Evolutionary conservation across 352 stramenopile genomes (phyloP).

Genomic region (Phytophthora macrochlamydospora): DNA sequence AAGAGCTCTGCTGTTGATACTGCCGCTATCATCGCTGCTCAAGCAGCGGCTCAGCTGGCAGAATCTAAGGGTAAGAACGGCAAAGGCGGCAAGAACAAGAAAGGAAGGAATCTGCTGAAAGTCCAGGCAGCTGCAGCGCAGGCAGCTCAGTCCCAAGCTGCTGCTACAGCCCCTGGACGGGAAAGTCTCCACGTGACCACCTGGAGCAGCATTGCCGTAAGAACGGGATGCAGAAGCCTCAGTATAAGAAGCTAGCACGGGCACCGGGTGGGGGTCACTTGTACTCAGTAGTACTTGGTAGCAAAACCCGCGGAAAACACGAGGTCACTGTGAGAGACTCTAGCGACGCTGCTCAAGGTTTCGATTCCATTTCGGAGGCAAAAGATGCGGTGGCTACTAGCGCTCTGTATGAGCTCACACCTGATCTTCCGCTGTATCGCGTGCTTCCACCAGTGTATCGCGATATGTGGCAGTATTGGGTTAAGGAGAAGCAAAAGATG

Average conservation of each 20-base stretch:
- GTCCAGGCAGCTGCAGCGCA: conserved; percentile 24
- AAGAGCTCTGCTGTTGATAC: conserved; percentile 42
- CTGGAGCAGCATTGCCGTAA: conserved; percentile 91
- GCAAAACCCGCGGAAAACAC: conserved; percentile 42
- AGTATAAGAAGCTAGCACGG: conserved; percentile 67
- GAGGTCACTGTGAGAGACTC: conserved; percentile 46
- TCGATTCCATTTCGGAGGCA: conserved; percentile 67
- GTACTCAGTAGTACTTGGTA: conserved; percentile 64
- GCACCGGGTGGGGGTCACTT: conserved; percentile 31
- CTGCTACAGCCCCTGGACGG: conserved; percentile 50
- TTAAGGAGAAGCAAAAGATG: conserved; percentile 43
- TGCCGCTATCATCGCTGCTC: conserved; percentile 23
- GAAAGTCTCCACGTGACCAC: conserved; percentile 87
- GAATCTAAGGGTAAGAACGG: conserved; percentile 33
- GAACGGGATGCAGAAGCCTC: conserved; percentile 75
- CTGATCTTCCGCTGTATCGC: conserved; percentile 86
- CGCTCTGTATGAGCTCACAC: conserved; percentile 88
- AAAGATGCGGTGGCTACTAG: conserved; percentile 83
- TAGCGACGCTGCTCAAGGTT: conserved; percentile 44
- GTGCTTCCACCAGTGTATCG: conserved; percentile 90
- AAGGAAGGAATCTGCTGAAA: conserved; percentile 34
- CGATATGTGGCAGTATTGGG: conserved; percentile 87
- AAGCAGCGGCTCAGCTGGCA: conserved; percentile 26
- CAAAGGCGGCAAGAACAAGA: conserved; percentile 44
- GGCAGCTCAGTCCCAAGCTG: conserved; percentile 22